Percentiles rank a stretch among this genome's conserved stretches.
phyloP scores from a whole-genome alignment of 805 yeast genomes.

The Pichia nakasei region DNA sequence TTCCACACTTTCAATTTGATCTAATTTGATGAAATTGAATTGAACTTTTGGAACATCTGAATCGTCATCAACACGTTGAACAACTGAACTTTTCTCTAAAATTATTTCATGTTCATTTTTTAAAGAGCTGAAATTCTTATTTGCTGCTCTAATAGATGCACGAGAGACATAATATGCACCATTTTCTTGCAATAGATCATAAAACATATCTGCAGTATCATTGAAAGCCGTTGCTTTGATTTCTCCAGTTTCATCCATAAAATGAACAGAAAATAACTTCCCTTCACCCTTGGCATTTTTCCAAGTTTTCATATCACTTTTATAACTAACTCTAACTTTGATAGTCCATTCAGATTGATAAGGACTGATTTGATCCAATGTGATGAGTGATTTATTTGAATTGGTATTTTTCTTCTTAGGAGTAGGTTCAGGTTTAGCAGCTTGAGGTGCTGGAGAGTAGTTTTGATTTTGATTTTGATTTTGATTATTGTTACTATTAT shows the following conservation, averaged over 20 bases:
- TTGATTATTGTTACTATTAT: background rate
- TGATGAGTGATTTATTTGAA: constrained; percentile 34
- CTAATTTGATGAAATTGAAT: constrained; percentile 66
- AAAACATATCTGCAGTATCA: constrained; percentile 72
- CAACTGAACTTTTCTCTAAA: constrained; percentile 68
- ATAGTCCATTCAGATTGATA: constrained; percentile 88
- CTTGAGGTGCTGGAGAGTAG: too few relatives aligned
- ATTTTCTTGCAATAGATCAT: constrained; percentile 75
- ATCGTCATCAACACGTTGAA: constrained; percentile 55
- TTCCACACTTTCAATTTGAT: constrained; percentile 56
- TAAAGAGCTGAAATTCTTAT: constrained; percentile 76
- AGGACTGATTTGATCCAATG: constrained; percentile 85
- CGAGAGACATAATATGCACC: constrained; percentile 78
- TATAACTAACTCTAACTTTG: constrained; percentile 83
- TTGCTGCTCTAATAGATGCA: constrained; percentile 74
- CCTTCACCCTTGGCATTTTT: constrained; percentile 83
- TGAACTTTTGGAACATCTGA: constrained; percentile 68
- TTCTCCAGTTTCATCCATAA: constrained; percentile 91
- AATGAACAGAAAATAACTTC: constrained; percentile 76
- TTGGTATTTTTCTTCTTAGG: too few relatives aligned
- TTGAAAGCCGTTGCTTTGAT: constrained; percentile 93
- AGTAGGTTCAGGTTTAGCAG: constrained; percentile 4
- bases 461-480: constrained; percentile 9
- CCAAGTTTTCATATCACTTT: constrained; percentile 84
- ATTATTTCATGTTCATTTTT: constrained; percentile 82